Evolutionary conservation across 768 basidiomycete genomes (phyloP).

Genomic region (Pilatotrama ljubarskyi): DNA sequence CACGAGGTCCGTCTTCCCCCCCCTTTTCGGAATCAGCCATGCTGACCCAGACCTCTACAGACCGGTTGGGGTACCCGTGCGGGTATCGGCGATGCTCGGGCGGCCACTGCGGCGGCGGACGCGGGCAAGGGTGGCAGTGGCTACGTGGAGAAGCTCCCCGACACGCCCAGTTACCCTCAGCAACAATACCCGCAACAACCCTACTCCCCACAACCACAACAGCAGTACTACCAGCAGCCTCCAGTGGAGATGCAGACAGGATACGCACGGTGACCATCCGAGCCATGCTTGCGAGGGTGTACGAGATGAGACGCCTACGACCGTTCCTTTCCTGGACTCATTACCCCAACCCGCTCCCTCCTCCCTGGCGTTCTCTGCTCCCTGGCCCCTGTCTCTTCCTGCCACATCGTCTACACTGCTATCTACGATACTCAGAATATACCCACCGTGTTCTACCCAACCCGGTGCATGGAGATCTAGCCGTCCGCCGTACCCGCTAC

Average conservation of each 20-base stretch:
- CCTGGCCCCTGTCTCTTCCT: not conserved
- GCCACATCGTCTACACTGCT: constrained; percentile 14
- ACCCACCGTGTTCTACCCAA: constrained; percentile 15
- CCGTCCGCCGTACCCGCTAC: constrained; percentile 1
- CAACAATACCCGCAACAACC: constrained; percentile 8
- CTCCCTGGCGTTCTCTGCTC: not conserved
- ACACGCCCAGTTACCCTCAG: constrained; percentile 25
- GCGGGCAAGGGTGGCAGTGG: constrained; percentile 28
- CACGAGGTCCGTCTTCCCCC: constrained; percentile 64
- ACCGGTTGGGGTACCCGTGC: constrained; percentile 97
- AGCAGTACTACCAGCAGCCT: constrained; percentile 26
- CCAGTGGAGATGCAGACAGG: constrained; percentile 36
- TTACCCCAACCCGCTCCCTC: not conserved
- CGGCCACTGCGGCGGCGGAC: constrained; percentile 71
- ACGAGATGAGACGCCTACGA: constrained; percentile 5
- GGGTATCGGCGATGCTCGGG: constrained; percentile 82
- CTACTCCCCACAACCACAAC: constrained; percentile 1
- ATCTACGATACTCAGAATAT: constrained; percentile 20
- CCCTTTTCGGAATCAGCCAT: not conserved
- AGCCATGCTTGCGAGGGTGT: not conserved
- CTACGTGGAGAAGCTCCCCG: constrained; percentile 28
- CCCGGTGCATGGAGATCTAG: constrained; percentile 17
- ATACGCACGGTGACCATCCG: constrained; percentile 20
- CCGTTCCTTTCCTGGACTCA: not conserved
- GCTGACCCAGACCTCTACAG: constrained; percentile 35